Conservation (phyloP, 2,329 filamentous ascomycete species). For the Penicillium sp. region DNA sequence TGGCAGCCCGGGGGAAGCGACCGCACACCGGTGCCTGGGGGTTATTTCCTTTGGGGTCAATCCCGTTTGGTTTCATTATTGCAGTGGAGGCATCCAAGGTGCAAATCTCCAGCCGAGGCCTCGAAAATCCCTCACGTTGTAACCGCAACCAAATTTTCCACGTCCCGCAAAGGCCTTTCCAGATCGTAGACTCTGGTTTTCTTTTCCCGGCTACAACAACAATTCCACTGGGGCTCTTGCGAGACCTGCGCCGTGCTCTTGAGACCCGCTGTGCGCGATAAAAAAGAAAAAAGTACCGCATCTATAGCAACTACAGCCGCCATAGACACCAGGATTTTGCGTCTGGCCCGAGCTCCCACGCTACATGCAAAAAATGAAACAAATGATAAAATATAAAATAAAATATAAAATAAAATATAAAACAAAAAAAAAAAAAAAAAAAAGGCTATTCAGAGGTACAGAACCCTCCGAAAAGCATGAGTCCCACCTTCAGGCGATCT, state of each 20-base stretch:
- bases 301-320: background rate
- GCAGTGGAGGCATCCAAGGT: constrained; percentile 1
- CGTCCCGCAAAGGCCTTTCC: background rate
- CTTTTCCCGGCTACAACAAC: background rate
- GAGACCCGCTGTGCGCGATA: constrained; percentile 3
- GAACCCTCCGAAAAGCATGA: constrained; percentile 15
- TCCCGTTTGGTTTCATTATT: constrained; percentile 5
- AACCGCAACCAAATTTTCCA: background rate
- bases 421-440: background rate
- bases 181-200: background rate
- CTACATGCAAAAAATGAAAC: background rate
- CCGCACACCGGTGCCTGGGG: background rate
- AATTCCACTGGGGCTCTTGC: background rate
- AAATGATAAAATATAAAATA: too few relatives aligned
- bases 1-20: constrained; percentile 15
- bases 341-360: constrained; percentile 17
- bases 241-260: background rate
- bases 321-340: background rate
- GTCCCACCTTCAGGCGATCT: constrained; percentile 17
- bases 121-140: constrained; percentile 10
- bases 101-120: background rate
- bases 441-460: constrained; percentile 4
- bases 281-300: constrained; percentile 3
- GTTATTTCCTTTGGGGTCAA: background rate
- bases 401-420: too few relatives aligned